Conservation (phyloP, 208 protist species). For the Leishmania arabica region DNA sequence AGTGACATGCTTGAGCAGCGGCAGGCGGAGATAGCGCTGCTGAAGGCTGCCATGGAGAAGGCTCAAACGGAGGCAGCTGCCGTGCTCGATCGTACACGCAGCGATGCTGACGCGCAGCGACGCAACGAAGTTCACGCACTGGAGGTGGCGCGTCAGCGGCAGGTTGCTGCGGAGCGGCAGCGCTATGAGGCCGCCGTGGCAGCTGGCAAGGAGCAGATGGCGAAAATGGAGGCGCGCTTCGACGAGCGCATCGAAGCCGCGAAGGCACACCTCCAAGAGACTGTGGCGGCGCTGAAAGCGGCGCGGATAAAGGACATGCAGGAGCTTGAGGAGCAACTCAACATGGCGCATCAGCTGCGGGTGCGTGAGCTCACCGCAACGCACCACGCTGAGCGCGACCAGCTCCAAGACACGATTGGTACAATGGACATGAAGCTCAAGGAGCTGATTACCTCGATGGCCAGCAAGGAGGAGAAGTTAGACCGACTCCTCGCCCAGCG, state of each 20-base stretch:
- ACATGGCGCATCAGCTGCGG: slow-evolving; percentile 30
- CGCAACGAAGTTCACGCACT: slow-evolving; percentile 17
- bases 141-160: slow-evolving; percentile 21
- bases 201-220: slow-evolving; percentile 25
- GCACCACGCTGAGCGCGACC: slow-evolving; percentile 19
- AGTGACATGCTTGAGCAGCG: slow-evolving; percentile 14
- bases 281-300: slow-evolving; percentile 23
- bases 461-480: slow-evolving; percentile 20
- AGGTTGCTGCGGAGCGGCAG: slow-evolving; percentile 25
- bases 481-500: slow-evolving; percentile 30
- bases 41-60: slow-evolving; percentile 22
- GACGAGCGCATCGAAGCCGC: slow-evolving; percentile 12
- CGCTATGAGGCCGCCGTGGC: slow-evolving; percentile 29
- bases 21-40: slow-evolving; percentile 16
- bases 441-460: slow-evolving; percentile 14
- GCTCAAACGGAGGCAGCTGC: slow-evolving; percentile 23
- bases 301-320: slow-evolving; percentile 22
- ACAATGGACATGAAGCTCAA: slow-evolving; percentile 15
- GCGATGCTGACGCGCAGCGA: slow-evolving; percentile 15
- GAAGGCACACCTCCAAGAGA: slow-evolving; percentile 15
- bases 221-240: slow-evolving; percentile 15
- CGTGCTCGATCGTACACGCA: slow-evolving; percentile 16
- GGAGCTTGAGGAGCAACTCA: slow-evolving; percentile 16
- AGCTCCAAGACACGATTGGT: slow-evolving; percentile 12
- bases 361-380: slow-evolving; percentile 15